Evolutionary conservation across 305 asterid genomes (phyloP), one percentile per base, ranked within the genome.

Genomic region (Plantago coronopus): DNA sequence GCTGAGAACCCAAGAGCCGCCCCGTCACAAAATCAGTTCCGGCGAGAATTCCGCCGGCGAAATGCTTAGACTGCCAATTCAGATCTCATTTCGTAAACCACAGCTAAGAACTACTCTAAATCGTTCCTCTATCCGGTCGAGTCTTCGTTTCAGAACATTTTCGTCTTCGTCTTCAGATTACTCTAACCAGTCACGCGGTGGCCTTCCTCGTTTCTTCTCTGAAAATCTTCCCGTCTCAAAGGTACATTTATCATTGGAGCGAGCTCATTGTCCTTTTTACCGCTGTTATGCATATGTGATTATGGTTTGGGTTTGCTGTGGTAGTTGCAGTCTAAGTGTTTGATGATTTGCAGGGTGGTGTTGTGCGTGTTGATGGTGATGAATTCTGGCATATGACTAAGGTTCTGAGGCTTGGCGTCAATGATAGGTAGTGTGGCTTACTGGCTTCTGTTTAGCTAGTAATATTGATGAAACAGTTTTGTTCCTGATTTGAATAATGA

Each of bases 381-480:
- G 96, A 91, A 62, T 86, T 82, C 83, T 88, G 95, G 94, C 98
- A 91, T 77, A 88, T 88, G 93, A 84, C 89, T 7, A 91, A 78
- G 76, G 96, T 88, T 69, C 73, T 91, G 48, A 72, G 98, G 61
- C 74, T 91, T 57, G 81, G 74, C 64, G 57, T 79, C 23, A 61
- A 88, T 50, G 98, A 88, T 67, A 91, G 95, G 98, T 90, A 85
- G 48, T 60, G 7, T 38, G 5, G 59, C 27, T 17, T 18, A 37
- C 7, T 38, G 5, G 59, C 27, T 17, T 18, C 44, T 7, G 22
- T 48, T 34, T 34, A 1, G 7, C 10, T 34, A 34, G 13, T 34
- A 7, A 8, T 34, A 6, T 7, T 34, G 40, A 34, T 4, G 34
- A 27, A 27, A 27, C 7, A 8, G 34, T 27, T 27, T 27, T 8